Evolutionary conservation across 129 eudicot genomes (phyloP).

Genomic region (Glebionis coronaria): DNA sequence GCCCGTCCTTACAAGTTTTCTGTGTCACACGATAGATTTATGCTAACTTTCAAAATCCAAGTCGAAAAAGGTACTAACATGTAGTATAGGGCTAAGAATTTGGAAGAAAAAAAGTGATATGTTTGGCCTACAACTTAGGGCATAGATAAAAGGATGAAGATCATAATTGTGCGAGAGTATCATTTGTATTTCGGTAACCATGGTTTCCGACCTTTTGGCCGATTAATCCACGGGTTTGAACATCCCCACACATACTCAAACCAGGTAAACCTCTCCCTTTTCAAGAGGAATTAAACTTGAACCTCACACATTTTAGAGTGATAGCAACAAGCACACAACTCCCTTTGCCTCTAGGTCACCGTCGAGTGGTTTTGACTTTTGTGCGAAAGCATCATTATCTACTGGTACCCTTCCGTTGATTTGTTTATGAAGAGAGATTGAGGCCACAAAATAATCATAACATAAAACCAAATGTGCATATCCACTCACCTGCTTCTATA

Average conservation of each 20-base stretch:
- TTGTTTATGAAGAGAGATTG: constrained; percentile 13
- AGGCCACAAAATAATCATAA: neutral
- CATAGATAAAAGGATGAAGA: constrained; percentile 16
- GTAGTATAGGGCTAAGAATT: neutral
- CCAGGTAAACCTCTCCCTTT: too few species aligned
- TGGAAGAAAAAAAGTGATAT: neutral
- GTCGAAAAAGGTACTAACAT: too few species aligned
- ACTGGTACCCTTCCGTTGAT: constrained; percentile 3
- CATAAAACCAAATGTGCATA: constrained; percentile 24
- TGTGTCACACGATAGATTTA: neutral
- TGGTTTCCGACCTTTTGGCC: too few species aligned
- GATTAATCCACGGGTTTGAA: too few species aligned
- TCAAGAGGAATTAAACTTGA: too few species aligned
- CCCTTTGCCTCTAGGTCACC: too few species aligned
- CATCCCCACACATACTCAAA: too few species aligned
- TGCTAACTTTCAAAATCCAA: too few species aligned
- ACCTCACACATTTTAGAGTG: too few species aligned
- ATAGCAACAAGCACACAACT: too few species aligned
- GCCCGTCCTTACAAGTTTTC: neutral
- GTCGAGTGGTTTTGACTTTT: too few species aligned
- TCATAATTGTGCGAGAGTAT: constrained; percentile 16
- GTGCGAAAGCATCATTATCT: constrained; percentile 9
- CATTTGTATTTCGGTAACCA: too few species aligned
- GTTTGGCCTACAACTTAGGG: constrained; percentile 13
- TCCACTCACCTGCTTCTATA: constrained; percentile 16